Percentiles rank a stretch among this genome's conserved stretches.
These are phyloP conservation scores for Alliaria petiolata DNA, from an alignment of 345 rosid genomes.

Conservation along the genomic window DNA sequence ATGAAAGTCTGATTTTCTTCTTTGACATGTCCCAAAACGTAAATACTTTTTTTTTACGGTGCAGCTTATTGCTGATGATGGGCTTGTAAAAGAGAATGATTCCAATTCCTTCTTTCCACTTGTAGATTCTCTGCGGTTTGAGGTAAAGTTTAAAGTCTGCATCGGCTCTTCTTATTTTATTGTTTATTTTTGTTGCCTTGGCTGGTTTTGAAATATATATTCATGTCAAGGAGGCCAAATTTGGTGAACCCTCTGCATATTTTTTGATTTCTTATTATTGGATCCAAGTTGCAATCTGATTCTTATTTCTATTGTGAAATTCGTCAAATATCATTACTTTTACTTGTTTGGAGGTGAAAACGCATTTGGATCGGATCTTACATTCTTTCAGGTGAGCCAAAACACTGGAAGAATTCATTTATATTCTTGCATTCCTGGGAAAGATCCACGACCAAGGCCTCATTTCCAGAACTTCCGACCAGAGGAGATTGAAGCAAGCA, in stretches of 20 bases:
- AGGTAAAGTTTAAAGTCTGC: slow-evolving; percentile 47
- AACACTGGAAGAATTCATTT: slow-evolving; percentile 90
- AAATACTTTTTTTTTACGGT: background rate
- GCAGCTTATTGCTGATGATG: slow-evolving; percentile 29
- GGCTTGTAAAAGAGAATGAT: slow-evolving; percentile 33
- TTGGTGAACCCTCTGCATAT: slow-evolving; percentile 12
- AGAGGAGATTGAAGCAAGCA: slow-evolving; percentile 62
- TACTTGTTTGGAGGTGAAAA: slow-evolving; percentile 3
- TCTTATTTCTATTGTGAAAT: background rate
- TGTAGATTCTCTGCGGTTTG: slow-evolving; percentile 59
- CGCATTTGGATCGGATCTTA: background rate
- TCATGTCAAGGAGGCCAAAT: slow-evolving; percentile 4
- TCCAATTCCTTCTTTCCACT: slow-evolving; percentile 33
- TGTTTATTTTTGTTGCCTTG: background rate
- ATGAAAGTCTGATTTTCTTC: background rate
- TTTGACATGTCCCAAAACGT: background rate
- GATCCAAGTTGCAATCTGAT: slow-evolving; percentile 1
- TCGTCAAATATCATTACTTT: background rate
- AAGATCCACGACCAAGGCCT: slow-evolving; percentile 77
- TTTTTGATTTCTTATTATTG: background rate
- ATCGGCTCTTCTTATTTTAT: slow-evolving; percentile 1
- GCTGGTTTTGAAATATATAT: background rate
- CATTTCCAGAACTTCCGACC: slow-evolving; percentile 72
- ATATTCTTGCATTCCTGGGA: slow-evolving; percentile 66
- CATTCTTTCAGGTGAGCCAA: slow-evolving; percentile 67